phyloP scores from a whole-genome alignment of 441 rosid genomes.

The Melastoma candidum region DNA sequence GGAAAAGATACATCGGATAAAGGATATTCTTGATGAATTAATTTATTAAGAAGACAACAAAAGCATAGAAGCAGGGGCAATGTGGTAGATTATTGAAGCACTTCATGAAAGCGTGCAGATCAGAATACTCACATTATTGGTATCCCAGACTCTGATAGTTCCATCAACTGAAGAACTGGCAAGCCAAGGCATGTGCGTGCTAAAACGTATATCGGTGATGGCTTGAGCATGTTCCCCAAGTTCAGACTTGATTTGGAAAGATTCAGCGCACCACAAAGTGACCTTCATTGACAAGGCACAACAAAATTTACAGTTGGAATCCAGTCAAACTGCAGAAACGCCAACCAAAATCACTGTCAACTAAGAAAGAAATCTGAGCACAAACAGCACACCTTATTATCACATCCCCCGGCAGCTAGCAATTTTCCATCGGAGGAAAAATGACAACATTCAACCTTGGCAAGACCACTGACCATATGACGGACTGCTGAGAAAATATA shows the following conservation, averaged over 20 bases:
- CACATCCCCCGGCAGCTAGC: constrained; percentile 87
- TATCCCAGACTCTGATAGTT: constrained; percentile 95
- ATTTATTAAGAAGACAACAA: background rate
- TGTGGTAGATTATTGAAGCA: background rate
- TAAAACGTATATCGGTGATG: constrained; percentile 87
- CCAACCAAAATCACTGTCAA: background rate
- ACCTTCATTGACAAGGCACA: constrained; percentile 39
- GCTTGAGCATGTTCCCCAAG: constrained; percentile 71
- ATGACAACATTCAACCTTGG: constrained; percentile 72
- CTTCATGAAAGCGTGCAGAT: background rate
- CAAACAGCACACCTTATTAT: constrained; percentile 57
- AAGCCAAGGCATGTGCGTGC: constrained; percentile 79
- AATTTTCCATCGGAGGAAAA: constrained; percentile 91
- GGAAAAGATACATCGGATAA: constrained; percentile 1
- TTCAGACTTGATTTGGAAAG: constrained; percentile 48
- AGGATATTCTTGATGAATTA: background rate
- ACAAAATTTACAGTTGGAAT: constrained; percentile 2
- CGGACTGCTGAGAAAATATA: constrained; percentile 65
- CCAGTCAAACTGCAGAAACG: background rate
- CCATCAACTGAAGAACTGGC: constrained; percentile 92
- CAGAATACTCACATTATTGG: constrained; percentile 55
- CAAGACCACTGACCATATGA: constrained; percentile 42
- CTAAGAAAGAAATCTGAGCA: background rate
- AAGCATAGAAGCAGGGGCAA: background rate
- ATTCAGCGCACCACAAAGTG: constrained; percentile 65